These are phyloP conservation scores for Crithidia mellificae DNA, from an alignment of 208 protist genomes.

Conservation along the genomic window DNA sequence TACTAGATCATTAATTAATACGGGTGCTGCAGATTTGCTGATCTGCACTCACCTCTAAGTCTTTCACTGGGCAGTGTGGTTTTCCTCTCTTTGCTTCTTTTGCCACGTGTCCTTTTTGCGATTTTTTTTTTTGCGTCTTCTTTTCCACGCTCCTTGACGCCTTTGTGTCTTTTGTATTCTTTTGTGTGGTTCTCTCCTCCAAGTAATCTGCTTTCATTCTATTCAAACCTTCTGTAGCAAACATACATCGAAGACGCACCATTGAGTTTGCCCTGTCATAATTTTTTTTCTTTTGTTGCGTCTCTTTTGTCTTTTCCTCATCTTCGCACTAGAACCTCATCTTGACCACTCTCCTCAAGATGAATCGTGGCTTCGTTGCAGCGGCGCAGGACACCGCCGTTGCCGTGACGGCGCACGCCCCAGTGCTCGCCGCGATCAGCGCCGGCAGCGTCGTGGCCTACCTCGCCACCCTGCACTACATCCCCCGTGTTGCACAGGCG, in stretches of 20 bases:
- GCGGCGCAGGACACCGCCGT: constrained; percentile 20
- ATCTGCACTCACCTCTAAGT: neutral
- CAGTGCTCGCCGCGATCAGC: constrained; percentile 52
- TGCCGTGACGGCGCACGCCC: constrained; percentile 40
- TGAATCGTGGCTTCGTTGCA: constrained; percentile 6
- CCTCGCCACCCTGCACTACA: constrained; percentile 57
- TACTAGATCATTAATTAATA: neutral
- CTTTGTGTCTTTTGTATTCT: no score
- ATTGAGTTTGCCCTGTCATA: no score
- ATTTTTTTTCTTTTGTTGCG: no score
- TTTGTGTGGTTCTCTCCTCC: no score
- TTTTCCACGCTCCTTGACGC: no score
- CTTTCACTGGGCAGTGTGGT: neutral
- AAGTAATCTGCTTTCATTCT: no score
- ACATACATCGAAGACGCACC: no score
- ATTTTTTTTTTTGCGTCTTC: neutral
- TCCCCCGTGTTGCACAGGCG: constrained; percentile 52
- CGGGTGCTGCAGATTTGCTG: neutral
- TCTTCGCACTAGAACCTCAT: no score
- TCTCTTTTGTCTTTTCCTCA: neutral
- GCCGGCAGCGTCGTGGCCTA: constrained; percentile 68
- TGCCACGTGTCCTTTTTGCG: neutral
- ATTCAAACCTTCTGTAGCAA: no score
- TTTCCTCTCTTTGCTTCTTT: neutral
- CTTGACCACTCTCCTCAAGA: neutral